Evolutionary conservation across 2,329 filamentous ascomycete species (phyloP).

Genomic region (Hawksworthiomyces lignivorus): DNA sequence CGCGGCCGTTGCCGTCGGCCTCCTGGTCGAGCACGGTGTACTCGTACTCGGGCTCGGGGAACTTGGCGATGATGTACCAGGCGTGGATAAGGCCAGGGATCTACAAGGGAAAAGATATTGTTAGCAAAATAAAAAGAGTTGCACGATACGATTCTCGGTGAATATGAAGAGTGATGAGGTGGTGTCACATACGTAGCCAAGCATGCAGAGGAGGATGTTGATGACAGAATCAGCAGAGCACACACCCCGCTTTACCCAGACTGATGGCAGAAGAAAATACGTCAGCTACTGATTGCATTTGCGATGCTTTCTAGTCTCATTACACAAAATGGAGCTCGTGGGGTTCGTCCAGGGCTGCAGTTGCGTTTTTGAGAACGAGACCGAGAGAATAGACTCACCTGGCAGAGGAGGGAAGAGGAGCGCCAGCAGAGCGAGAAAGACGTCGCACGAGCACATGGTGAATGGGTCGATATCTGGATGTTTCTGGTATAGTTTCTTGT

Average conservation of each 20-base stretch:
- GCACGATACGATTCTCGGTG: too few species aligned
- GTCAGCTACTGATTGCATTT: too few species aligned
- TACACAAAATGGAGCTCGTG: too few species aligned
- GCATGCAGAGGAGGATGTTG: slow-evolving; percentile 81
- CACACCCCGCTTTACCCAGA: slow-evolving; percentile 94
- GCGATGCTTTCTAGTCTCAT: too few species aligned
- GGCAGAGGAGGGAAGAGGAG: slow-evolving; percentile 58
- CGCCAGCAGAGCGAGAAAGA: slow-evolving; percentile 57
- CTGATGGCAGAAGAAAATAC: slow-evolving; percentile 40
- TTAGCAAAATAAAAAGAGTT: too few species aligned
- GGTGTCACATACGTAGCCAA: slow-evolving; percentile 58
- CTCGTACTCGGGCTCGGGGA: slow-evolving; percentile 66
- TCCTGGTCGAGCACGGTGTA: slow-evolving; percentile 59
- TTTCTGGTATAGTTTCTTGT: too few species aligned
- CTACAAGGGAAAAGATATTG: slow-evolving; percentile 24
- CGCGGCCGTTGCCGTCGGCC: slow-evolving; percentile 40
- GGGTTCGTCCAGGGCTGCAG: too few species aligned
- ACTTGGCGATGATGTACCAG: slow-evolving; percentile 95
- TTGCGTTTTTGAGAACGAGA: too few species aligned
- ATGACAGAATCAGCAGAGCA: slow-evolving; percentile 90
- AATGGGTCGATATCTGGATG: not conserved
- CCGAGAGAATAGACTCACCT: slow-evolving; percentile 51
- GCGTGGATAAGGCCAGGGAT: slow-evolving; percentile 86
- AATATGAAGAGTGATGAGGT: too few species aligned
- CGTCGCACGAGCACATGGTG: slow-evolving; percentile 51